Conservation (phyloP, 1,139 yeast species). For the Geotrichum europaeum region DNA sequence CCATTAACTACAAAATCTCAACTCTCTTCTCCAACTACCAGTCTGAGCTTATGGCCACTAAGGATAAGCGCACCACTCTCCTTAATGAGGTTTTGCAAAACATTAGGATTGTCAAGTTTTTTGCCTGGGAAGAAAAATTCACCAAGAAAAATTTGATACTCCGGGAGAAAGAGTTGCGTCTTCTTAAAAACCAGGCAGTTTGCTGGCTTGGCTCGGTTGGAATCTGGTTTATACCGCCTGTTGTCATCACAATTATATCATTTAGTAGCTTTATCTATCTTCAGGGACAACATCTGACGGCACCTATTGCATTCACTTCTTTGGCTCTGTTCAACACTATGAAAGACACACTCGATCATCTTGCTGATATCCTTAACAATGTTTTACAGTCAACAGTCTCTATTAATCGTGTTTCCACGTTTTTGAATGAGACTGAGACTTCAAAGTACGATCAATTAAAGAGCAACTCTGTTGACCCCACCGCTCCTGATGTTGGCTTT, state of each 20-base stretch:
- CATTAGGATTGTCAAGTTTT: constrained; percentile 87
- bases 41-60: constrained; percentile 65
- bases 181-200: constrained; percentile 53
- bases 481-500: constrained; percentile 71
- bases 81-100: constrained; percentile 91
- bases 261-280: constrained; percentile 74
- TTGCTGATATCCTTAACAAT: constrained; percentile 80
- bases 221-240: constrained; percentile 77
- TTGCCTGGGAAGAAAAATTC: constrained; percentile 93
- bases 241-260: constrained; percentile 69
- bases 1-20: constrained; percentile 67
- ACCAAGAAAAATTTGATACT: constrained; percentile 62
- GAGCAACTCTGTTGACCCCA: constrained; percentile 44
- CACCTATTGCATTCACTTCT: constrained; percentile 90
- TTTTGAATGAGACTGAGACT: constrained; percentile 73
- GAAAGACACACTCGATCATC: constrained; percentile 80
- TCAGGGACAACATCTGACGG: constrained; percentile 65
- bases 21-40: constrained; percentile 59
- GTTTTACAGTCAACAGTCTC: constrained; percentile 88
- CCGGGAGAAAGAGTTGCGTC: constrained; percentile 63
- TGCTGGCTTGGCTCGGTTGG: constrained; percentile 63
- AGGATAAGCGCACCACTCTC: constrained; percentile 88
- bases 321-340: constrained; percentile 77
- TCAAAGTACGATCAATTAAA: constrained; percentile 71
- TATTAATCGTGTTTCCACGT: constrained; percentile 74